Evolutionary conservation across 78 protist genomes (phyloP).

Genomic region (Dictyostelium capitatum): DNA sequence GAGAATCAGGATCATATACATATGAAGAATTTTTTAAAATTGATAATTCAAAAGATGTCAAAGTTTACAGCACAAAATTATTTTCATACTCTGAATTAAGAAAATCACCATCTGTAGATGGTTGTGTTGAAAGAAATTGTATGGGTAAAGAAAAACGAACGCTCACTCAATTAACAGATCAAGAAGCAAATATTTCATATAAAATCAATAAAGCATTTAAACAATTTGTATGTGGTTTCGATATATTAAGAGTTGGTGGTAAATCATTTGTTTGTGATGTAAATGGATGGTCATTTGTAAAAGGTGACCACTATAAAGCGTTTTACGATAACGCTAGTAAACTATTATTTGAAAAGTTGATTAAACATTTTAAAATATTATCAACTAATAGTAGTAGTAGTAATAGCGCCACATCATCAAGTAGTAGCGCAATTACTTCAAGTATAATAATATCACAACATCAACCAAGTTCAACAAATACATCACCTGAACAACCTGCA

Average conservation of each 20-base stretch:
- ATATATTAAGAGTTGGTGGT: slow-evolving; percentile 91
- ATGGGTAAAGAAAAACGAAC: slow-evolving; percentile 93
- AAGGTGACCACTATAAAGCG: slow-evolving; percentile 69
- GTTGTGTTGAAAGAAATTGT: slow-evolving; percentile 91
- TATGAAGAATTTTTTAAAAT: slow-evolving; percentile 93
- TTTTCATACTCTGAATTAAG: slow-evolving; percentile 96
- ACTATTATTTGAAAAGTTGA: background rate
- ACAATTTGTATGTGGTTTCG: slow-evolving; percentile 96
- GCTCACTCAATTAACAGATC: slow-evolving; percentile 63
- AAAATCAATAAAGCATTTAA: slow-evolving; percentile 84
- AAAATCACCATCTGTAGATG: slow-evolving; percentile 97
- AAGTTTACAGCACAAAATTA: slow-evolving; percentile 86
- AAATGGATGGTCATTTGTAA: slow-evolving; percentile 97
- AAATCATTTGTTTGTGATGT: slow-evolving; percentile 96
- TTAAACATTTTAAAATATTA: background rate
- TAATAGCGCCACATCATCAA: background rate
- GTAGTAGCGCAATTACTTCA: background rate
- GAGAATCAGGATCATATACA: slow-evolving; percentile 90
- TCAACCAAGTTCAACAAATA: slow-evolving; percentile 12
- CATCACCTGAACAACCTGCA: slow-evolving; percentile 5
- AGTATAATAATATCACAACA: background rate
- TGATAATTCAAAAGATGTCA: slow-evolving; percentile 89
- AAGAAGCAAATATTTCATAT: slow-evolving; percentile 57
- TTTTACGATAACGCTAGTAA: slow-evolving; percentile 40
- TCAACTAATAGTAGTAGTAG: background rate